Evolutionary conservation across 805 yeast genomes (phyloP), one percentile per base, ranked within the genome.

Genomic region (Cyberlindnera mrakii): DNA sequence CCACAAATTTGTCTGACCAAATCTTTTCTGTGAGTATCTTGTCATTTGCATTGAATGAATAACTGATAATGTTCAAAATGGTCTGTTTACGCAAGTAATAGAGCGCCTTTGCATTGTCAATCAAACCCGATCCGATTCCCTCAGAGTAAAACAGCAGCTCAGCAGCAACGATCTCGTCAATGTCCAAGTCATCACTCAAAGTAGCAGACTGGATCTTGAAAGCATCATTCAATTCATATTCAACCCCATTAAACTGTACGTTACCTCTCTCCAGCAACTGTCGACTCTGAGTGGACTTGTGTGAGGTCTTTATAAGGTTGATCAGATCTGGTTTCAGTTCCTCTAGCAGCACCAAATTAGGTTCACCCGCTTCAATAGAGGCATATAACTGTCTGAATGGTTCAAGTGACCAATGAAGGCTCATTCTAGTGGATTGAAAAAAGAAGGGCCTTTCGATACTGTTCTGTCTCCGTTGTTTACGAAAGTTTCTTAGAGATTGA

Each of bases 141-240:
- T 65, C 55, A 4, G 88, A 74, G 46, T 63, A 59, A 40, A 66
- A 74, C 3, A 90, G 68, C 23, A 86, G 57, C 55, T 88, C 85
- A 1, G 95, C 93, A 2, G 86, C 75, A 3, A 75, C 68, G 25
- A 85, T 41, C 59, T 91, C 97, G 61, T 91, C 95, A 40, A 91
- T 66, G 39, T 85, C 70, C 41, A 91, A 68, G 32, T 78, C 79
- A 49, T 80, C 85, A 0, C 90, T 67, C 15, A 84, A 55, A 19
- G 69, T 67, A 5, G 79, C 67, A 1, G 88, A 74, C 4, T 75
- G 69, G 41, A 78, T 71, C 33, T 83, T 69, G 52, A 88, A 90
- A 32, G 77, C 76, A 37, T 76, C 68, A 55, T 85, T 87, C 29
- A 90, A 61, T 46, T 75, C 74, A 52, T 75, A 82, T 13, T 72